A percentile compares a stretch with the other conserved stretches of the same genome.
These are phyloP conservation scores for Boletus insuetus DNA, from an alignment of 768 basidiomycete species.

Conservation along the genomic window DNA sequence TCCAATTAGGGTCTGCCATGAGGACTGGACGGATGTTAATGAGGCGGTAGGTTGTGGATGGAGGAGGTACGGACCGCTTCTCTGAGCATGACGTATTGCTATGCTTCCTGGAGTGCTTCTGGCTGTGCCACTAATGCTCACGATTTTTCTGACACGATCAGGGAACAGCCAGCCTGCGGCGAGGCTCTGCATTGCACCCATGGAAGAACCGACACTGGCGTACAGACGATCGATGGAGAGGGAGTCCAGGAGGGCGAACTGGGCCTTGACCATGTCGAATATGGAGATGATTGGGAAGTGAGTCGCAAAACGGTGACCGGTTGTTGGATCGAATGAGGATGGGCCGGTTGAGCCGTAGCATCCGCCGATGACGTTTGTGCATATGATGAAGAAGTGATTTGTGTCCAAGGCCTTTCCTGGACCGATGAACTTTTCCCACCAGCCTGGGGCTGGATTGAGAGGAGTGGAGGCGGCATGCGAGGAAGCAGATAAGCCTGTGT, in stretches of 20 bases:
- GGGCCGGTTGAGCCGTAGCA: slow-evolving; percentile 98
- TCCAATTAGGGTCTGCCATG: slow-evolving; percentile 99
- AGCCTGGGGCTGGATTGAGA: slow-evolving; percentile 78
- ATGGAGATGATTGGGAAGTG: slow-evolving; percentile 88
- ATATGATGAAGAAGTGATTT: slow-evolving; percentile 86
- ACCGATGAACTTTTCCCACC: slow-evolving; percentile 99
- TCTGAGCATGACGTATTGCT: slow-evolving; percentile 94
- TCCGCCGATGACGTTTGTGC: slow-evolving; percentile 95
- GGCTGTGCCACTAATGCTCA: slow-evolving; percentile 94
- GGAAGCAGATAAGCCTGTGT: slow-evolving; percentile 94
- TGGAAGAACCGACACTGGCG: slow-evolving; percentile 91
- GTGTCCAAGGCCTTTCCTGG: slow-evolving; percentile 94
- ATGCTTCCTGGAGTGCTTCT: slow-evolving; percentile 89
- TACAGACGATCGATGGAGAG: slow-evolving; percentile 83
- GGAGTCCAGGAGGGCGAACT: slow-evolving; percentile 82
- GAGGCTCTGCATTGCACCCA: slow-evolving; percentile 98
- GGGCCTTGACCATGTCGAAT: slow-evolving; percentile 97
- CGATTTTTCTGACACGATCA: slow-evolving; percentile 82
- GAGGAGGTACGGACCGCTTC: slow-evolving; percentile 64
- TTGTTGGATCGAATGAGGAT: slow-evolving; percentile 71
- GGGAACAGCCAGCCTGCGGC: slow-evolving; percentile 94
- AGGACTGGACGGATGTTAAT: slow-evolving; percentile 57
- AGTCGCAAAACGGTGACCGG: slow-evolving; percentile 78
- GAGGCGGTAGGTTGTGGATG: background rate
- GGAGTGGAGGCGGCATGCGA: slow-evolving; percentile 88